Conservation (phyloP, 1,284 basidiomycete species). For the Ganoderma multipileum region DNA sequence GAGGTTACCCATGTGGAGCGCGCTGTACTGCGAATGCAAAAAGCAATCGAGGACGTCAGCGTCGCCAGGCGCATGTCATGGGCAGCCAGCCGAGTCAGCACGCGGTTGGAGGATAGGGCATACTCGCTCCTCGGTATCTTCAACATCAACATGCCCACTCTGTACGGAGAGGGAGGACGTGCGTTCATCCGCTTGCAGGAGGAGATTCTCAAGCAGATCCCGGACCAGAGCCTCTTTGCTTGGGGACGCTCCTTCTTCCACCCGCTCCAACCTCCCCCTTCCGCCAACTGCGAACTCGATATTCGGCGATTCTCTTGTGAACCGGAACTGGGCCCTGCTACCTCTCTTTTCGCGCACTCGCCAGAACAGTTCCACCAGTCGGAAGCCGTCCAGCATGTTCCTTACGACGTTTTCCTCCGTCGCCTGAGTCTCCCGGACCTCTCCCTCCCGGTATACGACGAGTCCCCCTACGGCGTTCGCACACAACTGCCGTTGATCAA, state of each 20-base stretch:
- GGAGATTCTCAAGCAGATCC: constrained; percentile 1
- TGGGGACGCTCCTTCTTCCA: constrained; percentile 7
- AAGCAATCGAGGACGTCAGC: background rate
- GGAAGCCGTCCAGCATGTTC: background rate
- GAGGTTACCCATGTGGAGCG: background rate
- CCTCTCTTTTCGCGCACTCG: constrained; percentile 3
- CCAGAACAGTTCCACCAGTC: background rate
- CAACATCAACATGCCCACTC: constrained; percentile 11
- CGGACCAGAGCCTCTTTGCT: background rate
- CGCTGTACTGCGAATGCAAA: background rate
- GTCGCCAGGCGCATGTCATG: constrained; percentile 7
- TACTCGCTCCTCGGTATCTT: constrained; percentile 16
- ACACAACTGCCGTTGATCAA: background rate
- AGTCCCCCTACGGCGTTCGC: background rate
- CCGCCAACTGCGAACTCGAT: background rate
- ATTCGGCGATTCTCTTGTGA: background rate
- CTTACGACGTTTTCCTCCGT: constrained; percentile 3
- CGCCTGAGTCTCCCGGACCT: background rate
- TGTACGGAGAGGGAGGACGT: constrained; percentile 11
- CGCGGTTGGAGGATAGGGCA: constrained; percentile 12
- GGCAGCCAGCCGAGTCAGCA: constrained; percentile 8
- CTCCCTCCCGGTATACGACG: background rate
- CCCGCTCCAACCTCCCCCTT: background rate
- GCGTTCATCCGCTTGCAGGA: background rate
- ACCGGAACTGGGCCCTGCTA: background rate